Evolutionary conservation across 768 basidiomycete genomes (phyloP).

Genomic region (Termitomyces titanicus): DNA sequence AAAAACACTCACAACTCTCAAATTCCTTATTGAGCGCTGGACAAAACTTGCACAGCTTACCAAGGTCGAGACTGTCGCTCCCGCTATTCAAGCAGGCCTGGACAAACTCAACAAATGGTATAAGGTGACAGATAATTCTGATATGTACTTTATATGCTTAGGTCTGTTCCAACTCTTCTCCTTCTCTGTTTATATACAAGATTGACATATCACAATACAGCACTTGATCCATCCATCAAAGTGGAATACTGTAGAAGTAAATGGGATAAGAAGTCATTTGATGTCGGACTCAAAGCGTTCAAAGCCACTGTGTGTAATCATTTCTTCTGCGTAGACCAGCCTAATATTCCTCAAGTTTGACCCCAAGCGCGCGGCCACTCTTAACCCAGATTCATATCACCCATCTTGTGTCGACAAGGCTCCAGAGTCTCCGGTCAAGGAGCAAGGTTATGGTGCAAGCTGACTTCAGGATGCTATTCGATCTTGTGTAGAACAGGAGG

Average conservation of each 20-base stretch:
- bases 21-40: slow-evolving; percentile 19
- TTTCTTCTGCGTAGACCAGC: neutral
- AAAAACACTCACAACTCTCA: slow-evolving; percentile 23
- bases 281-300: slow-evolving; percentile 8
- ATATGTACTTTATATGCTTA: slow-evolving; percentile 22
- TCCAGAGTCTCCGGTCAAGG: neutral
- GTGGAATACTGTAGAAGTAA: slow-evolving; percentile 13
- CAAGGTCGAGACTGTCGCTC: no score
- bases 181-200: neutral
- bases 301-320: slow-evolving; percentile 15
- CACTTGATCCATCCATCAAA: slow-evolving; percentile 19
- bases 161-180: slow-evolving; percentile 14
- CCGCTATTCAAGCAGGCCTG: slow-evolving; percentile 20
- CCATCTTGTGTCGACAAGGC: neutral
- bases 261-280: slow-evolving; percentile 14
- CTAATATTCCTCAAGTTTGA: neutral
- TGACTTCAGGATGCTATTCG: neutral
- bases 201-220: slow-evolving; percentile 7
- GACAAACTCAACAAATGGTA: slow-evolving; percentile 26
- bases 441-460: no score
- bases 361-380: neutral
- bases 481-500: neutral
- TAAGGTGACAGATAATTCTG: slow-evolving; percentile 13
- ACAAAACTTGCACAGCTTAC: slow-evolving; percentile 14
- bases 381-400: neutral